These are phyloP conservation scores for Saccharomyces hybrid DNA, from an alignment of 1,139 yeast species.

Conservation along the genomic window DNA sequence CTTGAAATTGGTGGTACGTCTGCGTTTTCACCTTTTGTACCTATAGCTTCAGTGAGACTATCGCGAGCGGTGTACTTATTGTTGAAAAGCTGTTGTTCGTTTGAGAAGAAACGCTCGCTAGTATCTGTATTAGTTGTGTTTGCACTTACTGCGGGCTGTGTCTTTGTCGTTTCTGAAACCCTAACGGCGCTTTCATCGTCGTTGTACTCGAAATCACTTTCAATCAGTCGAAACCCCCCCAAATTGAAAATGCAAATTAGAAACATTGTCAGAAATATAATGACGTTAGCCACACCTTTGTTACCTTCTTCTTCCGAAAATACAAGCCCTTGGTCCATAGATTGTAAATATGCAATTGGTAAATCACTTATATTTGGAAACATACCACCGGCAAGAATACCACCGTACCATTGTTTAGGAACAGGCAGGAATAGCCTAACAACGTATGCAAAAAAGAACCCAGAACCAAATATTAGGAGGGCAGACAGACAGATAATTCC, in stretches of 20 bases:
- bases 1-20: not conserved
- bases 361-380: slow-evolving; percentile 74
- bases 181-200: slow-evolving; percentile 26
- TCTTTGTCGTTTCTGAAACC: slow-evolving; percentile 6
- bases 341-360: slow-evolving; percentile 86
- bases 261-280: slow-evolving; percentile 70
- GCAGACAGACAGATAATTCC: slow-evolving; percentile 60
- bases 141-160: slow-evolving; percentile 3
- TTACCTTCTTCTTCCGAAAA: slow-evolving; percentile 56
- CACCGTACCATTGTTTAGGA: slow-evolving; percentile 80
- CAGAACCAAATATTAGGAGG: slow-evolving; percentile 28
- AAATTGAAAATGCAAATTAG: slow-evolving; percentile 63
- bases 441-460: slow-evolving; percentile 26
- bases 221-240: slow-evolving; percentile 68
- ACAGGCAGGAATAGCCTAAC: slow-evolving; percentile 35
- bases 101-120: not conserved
- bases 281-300: slow-evolving; percentile 79
- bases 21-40: not conserved
- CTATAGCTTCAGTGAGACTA: not conserved
- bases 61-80: not conserved
- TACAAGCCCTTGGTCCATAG: slow-evolving; percentile 59
- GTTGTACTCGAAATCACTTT: slow-evolving; percentile 50
- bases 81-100: not conserved
- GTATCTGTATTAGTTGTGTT: slow-evolving; percentile 3
- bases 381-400: slow-evolving; percentile 71